Conservation (phyloP, 192 early-diverging fungal species). For the Gryganskiella cystojenkinii region DNA sequence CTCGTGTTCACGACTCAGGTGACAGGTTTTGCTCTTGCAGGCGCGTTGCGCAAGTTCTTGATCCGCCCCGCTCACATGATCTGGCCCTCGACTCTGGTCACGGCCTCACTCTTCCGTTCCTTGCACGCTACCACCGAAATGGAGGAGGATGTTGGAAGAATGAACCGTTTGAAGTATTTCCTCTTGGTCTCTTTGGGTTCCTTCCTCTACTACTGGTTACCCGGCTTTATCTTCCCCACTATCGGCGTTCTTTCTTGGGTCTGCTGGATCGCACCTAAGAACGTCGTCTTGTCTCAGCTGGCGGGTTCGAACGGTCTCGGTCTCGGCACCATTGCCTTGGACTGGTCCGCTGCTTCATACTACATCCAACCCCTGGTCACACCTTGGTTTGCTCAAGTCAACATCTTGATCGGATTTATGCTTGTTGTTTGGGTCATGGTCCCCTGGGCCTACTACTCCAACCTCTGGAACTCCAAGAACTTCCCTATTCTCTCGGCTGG, state of each 20-base stretch:
- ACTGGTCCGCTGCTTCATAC: conserved; percentile 65
- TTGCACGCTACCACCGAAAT: conserved; percentile 28
- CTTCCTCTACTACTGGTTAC: conserved; percentile 71
- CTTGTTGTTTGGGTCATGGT: conserved; percentile 62
- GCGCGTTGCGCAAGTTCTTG: conserved; percentile 60
- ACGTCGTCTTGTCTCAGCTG: conserved; percentile 56
- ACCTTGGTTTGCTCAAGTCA: conserved; percentile 58
- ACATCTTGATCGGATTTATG: conserved; percentile 63
- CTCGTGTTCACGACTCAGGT: conserved; percentile 65
- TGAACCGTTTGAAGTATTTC: conserved; percentile 70
- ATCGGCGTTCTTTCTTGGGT: conserved; percentile 61
- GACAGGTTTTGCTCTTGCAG: conserved; percentile 67
- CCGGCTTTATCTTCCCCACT: conserved; percentile 62
- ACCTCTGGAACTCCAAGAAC: conserved; percentile 59
- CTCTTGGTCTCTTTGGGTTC: conserved; percentile 59
- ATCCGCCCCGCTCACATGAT: conserved; percentile 64
- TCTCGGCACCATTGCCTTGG: conserved; percentile 66
- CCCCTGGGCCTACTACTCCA: conserved; percentile 61
- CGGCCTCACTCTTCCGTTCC: conserved; percentile 56
- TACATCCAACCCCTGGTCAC: conserved; percentile 54
- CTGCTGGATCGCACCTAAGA: conserved; percentile 62
- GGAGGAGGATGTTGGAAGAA: conserved; percentile 14
- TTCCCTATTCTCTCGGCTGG: conserved; percentile 55
- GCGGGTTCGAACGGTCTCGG: conserved; percentile 63
- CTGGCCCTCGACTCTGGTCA: conserved; percentile 63